Evolutionary conservation across 768 basidiomycete genomes (phyloP), one percentile per base, ranked within the genome.

Genomic region (Suillus tomentosus): DNA sequence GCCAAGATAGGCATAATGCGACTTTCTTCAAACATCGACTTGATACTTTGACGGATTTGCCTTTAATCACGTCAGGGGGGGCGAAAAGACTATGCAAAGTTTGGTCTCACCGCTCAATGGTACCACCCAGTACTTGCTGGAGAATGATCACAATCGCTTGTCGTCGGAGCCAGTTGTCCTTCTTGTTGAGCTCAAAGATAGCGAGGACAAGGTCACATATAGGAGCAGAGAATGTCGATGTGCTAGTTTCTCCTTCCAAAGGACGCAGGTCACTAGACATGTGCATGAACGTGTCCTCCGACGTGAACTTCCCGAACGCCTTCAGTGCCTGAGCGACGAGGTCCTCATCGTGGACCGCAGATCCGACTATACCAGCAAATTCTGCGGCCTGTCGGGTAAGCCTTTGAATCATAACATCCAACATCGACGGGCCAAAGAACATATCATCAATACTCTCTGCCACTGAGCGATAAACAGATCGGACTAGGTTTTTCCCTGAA

Each of bases 91-190:
- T 69, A 22, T 34, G 53, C 36, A 64, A 27, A 5, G 5, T 53
- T 53, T 17, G 37, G 0, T 74, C 85, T 70, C 61, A 96, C 96
- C 95, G 82, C 76, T 99, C 97, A 69, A 99, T 95, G 0, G 97
- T 98, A 15, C 93, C 92, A 13, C 96, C 96, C 3, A 99, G 82
- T 4, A 99, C 88, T 72, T 99, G 96, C 73, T 99, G 97, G 59
- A 99, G 78, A 64, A 99, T 95, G 60, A 99, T 94, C 15, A 99
- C 92, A 69, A 97, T 94, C 2, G 97, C 96, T 73, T 99, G 97
- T 22, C 94, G 82, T 60, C 96, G 84, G 34, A 99, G 80, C 97
- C 97, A 99, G 69, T 96, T 97, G 71, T 96, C 95, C 76, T 93
- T 90, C 82, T 94, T 95, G 78, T 97, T 89, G 19, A 99, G 85